Conservation (phyloP, 306 rosid species). For the Abrus pulchellus region DNA sequence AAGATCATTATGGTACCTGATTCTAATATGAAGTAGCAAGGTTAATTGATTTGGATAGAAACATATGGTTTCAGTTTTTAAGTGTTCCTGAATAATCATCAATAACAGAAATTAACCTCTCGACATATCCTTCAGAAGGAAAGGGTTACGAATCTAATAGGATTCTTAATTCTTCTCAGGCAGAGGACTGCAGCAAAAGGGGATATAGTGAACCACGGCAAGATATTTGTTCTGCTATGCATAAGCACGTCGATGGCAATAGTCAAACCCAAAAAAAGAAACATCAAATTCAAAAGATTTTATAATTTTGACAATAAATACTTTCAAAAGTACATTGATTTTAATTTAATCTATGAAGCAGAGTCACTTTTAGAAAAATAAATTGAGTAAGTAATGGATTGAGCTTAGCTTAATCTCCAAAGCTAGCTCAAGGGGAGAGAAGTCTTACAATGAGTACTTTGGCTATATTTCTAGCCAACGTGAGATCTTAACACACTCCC, state of each 20-base stretch:
- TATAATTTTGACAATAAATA: constrained; percentile 34
- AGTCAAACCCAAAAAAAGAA: background rate
- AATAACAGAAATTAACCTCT: constrained; percentile 22
- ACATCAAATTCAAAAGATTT: background rate
- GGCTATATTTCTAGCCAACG: background rate
- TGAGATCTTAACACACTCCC: background rate
- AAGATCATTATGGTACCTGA: background rate
- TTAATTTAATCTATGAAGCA: background rate
- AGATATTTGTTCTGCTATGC: background rate
- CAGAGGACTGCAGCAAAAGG: constrained; percentile 7
- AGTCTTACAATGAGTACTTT: background rate
- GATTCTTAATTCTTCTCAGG: background rate
- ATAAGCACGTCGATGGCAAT: background rate
- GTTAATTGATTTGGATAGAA: constrained; percentile 1
- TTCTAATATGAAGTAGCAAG: constrained; percentile 1
- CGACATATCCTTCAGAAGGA: background rate
- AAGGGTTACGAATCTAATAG: constrained; percentile 11
- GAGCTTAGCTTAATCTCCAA: background rate
- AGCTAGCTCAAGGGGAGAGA: background rate
- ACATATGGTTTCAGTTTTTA: background rate
- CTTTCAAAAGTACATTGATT: constrained; percentile 6
- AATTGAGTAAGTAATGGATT: background rate
- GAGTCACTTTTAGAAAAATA: background rate
- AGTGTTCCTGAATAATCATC: background rate
- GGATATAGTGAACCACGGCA: background rate